phyloP scores from a whole-genome alignment of 768 basidiomycete genomes.

The Russula virescens region DNA sequence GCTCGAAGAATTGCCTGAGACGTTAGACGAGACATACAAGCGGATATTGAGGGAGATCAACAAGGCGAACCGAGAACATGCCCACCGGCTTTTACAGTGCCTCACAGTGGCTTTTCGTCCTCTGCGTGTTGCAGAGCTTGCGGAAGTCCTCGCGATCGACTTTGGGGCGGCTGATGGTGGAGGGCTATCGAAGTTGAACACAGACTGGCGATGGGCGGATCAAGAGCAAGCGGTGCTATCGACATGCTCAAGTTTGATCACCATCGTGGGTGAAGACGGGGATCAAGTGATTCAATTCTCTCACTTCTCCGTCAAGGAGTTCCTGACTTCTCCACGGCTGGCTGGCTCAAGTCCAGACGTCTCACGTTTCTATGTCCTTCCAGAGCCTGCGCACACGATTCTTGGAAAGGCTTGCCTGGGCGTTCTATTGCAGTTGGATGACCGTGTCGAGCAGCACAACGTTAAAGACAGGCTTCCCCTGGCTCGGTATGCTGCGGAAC shows the following conservation, averaged over 20 bases:
- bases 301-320: slow-evolving; percentile 6
- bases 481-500: background rate
- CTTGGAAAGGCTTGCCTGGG: background rate
- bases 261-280: background rate
- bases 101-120: background rate
- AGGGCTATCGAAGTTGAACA: background rate
- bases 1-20: background rate
- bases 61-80: background rate
- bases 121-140: background rate
- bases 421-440: background rate
- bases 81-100: background rate
- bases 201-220: slow-evolving; percentile 1
- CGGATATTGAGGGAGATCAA: background rate
- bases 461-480: background rate
- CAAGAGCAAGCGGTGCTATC: background rate
- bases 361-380: background rate
- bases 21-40: background rate
- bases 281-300: background rate
- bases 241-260: background rate
- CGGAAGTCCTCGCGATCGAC: background rate
- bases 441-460: background rate
- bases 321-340: background rate
- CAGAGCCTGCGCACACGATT: background rate
- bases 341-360: background rate
- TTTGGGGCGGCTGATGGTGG: background rate